These are phyloP conservation scores for Tetrahymena elliotti DNA, from an alignment of 73 alveolate species.

Conservation along the genomic window DNA sequence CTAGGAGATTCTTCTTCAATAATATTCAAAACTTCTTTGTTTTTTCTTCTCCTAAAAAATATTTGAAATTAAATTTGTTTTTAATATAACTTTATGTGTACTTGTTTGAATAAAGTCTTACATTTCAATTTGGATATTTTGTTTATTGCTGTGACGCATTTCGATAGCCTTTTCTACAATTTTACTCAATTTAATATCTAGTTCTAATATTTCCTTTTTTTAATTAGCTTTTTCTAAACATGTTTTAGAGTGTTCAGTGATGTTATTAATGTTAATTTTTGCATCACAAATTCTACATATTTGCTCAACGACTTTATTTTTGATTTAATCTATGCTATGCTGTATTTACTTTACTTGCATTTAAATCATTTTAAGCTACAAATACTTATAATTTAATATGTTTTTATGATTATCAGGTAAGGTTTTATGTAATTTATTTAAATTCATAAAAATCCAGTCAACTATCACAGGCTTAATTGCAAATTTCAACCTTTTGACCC, in stretches of 20 bases:
- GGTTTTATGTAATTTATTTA: background rate
- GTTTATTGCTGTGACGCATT: background rate
- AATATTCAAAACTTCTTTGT: background rate
- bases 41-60: background rate
- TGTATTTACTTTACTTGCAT: background rate
- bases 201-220: constrained; percentile 4
- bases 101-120: background rate
- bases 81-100: too few species aligned
- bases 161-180: constrained; percentile 23
- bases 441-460: background rate
- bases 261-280: background rate
- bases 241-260: constrained; percentile 3
- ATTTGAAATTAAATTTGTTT: too few species aligned
- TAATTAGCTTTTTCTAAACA: constrained; percentile 34
- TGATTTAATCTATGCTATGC: background rate
- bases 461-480: background rate
- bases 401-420: background rate
- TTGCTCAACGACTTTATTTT: background rate
- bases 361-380: background rate
- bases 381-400: background rate
- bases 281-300: background rate
- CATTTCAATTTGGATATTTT: background rate
- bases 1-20: background rate
- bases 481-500: background rate
- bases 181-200: constrained; percentile 1